These are phyloP conservation scores for Colletotrichum endophyticum DNA, from an alignment of 2,329 filamentous ascomycete genomes.

Conservation along the genomic window DNA sequence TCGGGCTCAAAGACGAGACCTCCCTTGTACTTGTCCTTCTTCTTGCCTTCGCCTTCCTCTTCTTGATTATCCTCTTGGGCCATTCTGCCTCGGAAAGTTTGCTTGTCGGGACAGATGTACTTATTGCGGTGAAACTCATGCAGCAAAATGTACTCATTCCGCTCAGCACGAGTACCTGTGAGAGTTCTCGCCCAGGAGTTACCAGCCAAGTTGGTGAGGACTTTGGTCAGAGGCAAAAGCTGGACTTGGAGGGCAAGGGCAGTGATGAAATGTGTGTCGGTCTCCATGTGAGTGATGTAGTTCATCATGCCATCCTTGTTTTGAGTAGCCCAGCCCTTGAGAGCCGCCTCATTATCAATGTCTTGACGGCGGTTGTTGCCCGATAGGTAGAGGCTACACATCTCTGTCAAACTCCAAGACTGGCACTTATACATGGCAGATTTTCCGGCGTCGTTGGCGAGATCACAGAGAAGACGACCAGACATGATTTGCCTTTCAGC, in stretches of 20 bases:
- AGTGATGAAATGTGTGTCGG: conserved; percentile 95
- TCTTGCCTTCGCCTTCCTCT: conserved; percentile 81
- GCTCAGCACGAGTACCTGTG: conserved; percentile 93
- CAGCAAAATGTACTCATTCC: conserved; percentile 98
- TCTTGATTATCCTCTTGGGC: conserved; percentile 73
- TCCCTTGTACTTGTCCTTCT: conserved; percentile 99
- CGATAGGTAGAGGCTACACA: conserved; percentile 89
- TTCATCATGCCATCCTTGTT: conserved; percentile 86
- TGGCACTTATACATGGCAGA: conserved; percentile 97
- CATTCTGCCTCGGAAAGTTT: conserved; percentile 76
- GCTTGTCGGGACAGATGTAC: conserved; percentile 97
- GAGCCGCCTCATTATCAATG: conserved; percentile 83
- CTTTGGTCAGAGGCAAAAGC: conserved; percentile 91
- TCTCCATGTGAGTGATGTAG: conserved; percentile 91
- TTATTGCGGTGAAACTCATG: conserved; percentile 97
- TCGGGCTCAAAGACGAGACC: conserved; percentile 98
- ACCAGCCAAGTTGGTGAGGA: conserved; percentile 93
- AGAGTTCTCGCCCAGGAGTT: conserved; percentile 98
- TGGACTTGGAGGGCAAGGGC: conserved; percentile 89
- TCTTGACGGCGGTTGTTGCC: conserved; percentile 77
- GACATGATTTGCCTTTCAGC: conserved; percentile 89
- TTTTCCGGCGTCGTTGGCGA: conserved; percentile 96
- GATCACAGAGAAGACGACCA: conserved; percentile 88
- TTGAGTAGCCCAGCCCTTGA: conserved; percentile 83
- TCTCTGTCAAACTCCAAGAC: conserved; percentile 97